Conservation (phyloP, 106 monocot species). For the Gastrodia elata region DNA sequence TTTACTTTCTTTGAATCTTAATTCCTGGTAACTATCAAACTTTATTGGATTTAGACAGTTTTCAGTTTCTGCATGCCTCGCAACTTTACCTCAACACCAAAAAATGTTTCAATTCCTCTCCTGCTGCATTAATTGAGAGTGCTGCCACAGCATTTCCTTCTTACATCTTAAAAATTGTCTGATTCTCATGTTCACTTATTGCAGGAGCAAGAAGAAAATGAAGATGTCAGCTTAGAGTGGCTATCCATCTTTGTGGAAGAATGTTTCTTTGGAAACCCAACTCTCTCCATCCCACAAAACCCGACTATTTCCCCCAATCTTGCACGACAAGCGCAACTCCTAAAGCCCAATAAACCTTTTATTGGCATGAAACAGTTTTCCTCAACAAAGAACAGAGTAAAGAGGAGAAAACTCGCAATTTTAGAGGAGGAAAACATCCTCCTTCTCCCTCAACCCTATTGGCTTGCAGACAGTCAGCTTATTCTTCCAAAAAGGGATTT, state of each 20-base stretch:
- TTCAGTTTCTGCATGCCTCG: neutral
- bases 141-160: constrained; percentile 1
- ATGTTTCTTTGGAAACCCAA: constrained; percentile 37
- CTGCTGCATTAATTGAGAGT: neutral
- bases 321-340: constrained; percentile 1
- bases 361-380: neutral
- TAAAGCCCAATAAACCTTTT: constrained; percentile 6
- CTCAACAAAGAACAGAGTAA: constrained; percentile 30
- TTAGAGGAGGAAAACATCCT: constrained; percentile 2
- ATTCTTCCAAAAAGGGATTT: constrained; percentile 31
- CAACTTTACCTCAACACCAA: constrained; percentile 1
- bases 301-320: constrained; percentile 2
- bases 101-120: neutral
- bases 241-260: constrained; percentile 68
- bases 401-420: constrained; percentile 18
- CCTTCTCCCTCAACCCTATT: constrained; percentile 46
- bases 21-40: neutral
- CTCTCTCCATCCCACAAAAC: constrained; percentile 7
- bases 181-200: neutral
- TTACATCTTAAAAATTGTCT: neutral
- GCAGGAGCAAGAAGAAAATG: constrained; percentile 33
- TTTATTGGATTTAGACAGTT: neutral
- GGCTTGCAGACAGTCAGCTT: constrained; percentile 87
- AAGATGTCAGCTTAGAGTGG: constrained; percentile 51
- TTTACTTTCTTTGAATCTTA: neutral